Evolutionary conservation across 768 basidiomycete species (phyloP), one percentile per base, ranked within the genome.

Genomic region (Russula sp.): DNA sequence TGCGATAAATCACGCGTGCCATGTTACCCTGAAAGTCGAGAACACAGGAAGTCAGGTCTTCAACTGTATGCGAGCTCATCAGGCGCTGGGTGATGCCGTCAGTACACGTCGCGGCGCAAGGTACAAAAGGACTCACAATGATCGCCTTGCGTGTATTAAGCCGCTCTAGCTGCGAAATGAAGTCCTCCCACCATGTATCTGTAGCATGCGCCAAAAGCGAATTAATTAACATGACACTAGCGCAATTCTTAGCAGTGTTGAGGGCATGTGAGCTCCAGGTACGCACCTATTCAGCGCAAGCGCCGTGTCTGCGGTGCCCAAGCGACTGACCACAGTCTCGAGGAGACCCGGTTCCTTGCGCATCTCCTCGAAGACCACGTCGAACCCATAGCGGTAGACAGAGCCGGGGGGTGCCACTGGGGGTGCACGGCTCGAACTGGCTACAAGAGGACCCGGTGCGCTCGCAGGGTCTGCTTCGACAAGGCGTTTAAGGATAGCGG

Each of bases 11-110:
- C 32, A 92, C 84, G 44, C 90, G 85, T 60, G 90, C 79, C 63
- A 93, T 83, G 74, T 92, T 92, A 30, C 89, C 86, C 77, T 94
- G 92, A 74, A 94, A 94, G 72, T 94, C 89, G 61, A 94, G 80
- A 53, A 94, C 88, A 63, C 86, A 88, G 0, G 91, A 93, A 8
- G 88, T 85, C 59, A 93, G 77, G 71, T 94, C 92, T 67, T 92
- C 90, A 55, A 86, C 83, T 32, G 85, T 88, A 69, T 91, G 88
- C 34, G 88, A 81, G 9, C 88, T 85, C 90, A 93, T 94, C 54
- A 94, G 80, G 62, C 87, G 85, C 90, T 94, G 69, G 20, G 32
- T 34, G 34, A 50, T 11, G 46, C 30, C 46, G 60, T 60, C 54
- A 42, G 40, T 11, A 49, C 24, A 51, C 5, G 59, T 34, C 61